A percentile compares a stretch with the other conserved stretches of the same genome.
Conservation (phyloP, 768 basidiomycete genomes). For the Rhodotorula diobovata region DNA sequence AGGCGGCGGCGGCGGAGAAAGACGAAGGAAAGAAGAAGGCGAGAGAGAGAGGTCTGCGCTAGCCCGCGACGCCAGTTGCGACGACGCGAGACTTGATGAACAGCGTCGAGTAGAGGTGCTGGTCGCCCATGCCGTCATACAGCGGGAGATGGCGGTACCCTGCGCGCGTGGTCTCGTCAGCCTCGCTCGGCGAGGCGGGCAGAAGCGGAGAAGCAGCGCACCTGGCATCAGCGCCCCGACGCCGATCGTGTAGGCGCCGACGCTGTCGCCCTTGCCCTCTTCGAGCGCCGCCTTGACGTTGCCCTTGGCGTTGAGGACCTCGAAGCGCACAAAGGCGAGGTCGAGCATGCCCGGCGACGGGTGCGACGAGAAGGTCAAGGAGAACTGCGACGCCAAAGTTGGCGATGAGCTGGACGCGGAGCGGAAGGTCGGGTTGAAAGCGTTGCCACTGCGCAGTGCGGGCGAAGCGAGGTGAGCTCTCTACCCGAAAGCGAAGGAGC, state of each 20-base stretch:
- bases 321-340: conserved; percentile 75
- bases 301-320: conserved; percentile 63
- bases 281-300: conserved; percentile 32
- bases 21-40: background rate
- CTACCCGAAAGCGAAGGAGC: background rate
- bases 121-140: conserved; percentile 78
- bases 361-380: conserved; percentile 65
- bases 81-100: conserved; percentile 55
- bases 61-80: background rate
- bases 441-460: conserved; percentile 53
- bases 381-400: conserved; percentile 53
- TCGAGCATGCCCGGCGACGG: conserved; percentile 63
- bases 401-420: conserved; percentile 47
- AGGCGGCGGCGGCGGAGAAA: too few species aligned
- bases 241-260: conserved; percentile 70
- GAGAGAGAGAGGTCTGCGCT: background rate
- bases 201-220: conserved; percentile 50
- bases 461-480: background rate
- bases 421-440: conserved; percentile 88
- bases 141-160: conserved; percentile 87
- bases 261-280: conserved; percentile 58
- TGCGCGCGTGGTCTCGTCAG: conserved; percentile 43
- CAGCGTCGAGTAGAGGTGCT: conserved; percentile 87
- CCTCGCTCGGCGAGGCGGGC: conserved; percentile 27
- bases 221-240: conserved; percentile 69